A percentile compares a stretch with the other conserved stretches of the same genome.
phyloP scores from a whole-genome alignment of 2,329 filamentous ascomycete genomes.

The Leptographium lundbergii region DNA sequence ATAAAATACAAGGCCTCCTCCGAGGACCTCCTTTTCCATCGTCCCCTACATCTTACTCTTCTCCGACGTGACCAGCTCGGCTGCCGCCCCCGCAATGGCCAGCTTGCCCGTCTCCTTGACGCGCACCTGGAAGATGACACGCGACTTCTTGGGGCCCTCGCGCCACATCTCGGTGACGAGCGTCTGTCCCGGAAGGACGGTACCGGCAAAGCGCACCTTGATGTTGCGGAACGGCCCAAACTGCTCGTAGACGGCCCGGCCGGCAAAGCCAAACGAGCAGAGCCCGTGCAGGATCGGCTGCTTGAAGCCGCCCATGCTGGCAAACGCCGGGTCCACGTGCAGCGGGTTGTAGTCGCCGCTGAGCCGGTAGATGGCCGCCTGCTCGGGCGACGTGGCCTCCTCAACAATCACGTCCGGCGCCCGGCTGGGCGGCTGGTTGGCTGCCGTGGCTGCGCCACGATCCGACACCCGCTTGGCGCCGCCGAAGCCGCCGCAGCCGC shows the following conservation, averaged over 20 bases:
- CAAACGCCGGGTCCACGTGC: slow-evolving; percentile 88
- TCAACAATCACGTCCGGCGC: slow-evolving; percentile 72
- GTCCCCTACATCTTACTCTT: slow-evolving; percentile 17
- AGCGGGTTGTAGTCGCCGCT: slow-evolving; percentile 94
- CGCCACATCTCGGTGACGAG: slow-evolving; percentile 91
- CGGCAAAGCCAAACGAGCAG: slow-evolving; percentile 83
- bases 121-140: slow-evolving; percentile 69
- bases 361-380: slow-evolving; percentile 85
- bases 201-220: slow-evolving; percentile 83
- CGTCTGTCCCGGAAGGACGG: slow-evolving; percentile 79
- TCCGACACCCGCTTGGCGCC: slow-evolving; percentile 66
- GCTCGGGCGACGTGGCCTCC: slow-evolving; percentile 75
- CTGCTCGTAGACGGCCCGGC: slow-evolving; percentile 76
- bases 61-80: slow-evolving; percentile 46
- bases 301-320: slow-evolving; percentile 91
- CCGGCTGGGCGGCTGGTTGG: slow-evolving; percentile 65
- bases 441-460: slow-evolving; percentile 66
- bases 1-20: neutral
- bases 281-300: slow-evolving; percentile 92
- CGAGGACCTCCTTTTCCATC: neutral
- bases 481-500: slow-evolving; percentile 81
- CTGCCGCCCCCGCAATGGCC: slow-evolving; percentile 69
- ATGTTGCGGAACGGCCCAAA: slow-evolving; percentile 81
- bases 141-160: slow-evolving; percentile 47
- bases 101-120: slow-evolving; percentile 90